Base-by-base conservation (phyloP, 139 green algal genomes). In the Parachlorella kessleri region DNA sequence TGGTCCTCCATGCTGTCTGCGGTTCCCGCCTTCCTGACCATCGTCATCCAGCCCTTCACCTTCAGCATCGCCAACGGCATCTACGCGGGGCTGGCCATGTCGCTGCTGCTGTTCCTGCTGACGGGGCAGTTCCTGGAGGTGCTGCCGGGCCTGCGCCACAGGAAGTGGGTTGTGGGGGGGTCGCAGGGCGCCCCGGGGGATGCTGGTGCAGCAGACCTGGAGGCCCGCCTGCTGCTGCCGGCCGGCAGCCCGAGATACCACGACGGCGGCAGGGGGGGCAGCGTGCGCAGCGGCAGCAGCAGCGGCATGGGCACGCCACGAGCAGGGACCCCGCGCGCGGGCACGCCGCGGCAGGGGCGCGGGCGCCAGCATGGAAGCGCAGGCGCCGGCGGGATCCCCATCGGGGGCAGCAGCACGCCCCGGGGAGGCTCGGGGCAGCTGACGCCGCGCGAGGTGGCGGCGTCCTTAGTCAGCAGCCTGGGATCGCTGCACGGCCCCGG, bases 1-100 rank as follows among this genome's bases (percentile, higher is more conserved):
- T 90, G 85, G 85, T 71, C 63, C 24, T 54, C 7, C 65, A 88
- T 88, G 80, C 39, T 79, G 8, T 81, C 74, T 2, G 85, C 85
- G 0, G 66, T 90, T 32, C 85, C 85, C 4, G 85, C 85, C 32
- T 90, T 90, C 80, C 73, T 90, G 10, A 88, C 82, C 35, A 88
- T 90, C 42, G 82, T 86, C 33, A 79, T 90, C 32, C 82, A 88
- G 73, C 85, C 85, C 1, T 88, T 88, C 77, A 90, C 85, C 24
- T 90, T 88, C 80, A 86, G 79, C 53, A 88, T 90, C 40, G 80
- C 85, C 33, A 86, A 90, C 59, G 85, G 85, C 38, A 85, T 85
- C 68, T 85, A 85, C 69, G 80, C 74, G 5, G 74, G 80, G 8
- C 66, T 84, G 4, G 65, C 80, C 24, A 84, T 84, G 79, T 55